Evolutionary conservation across 371 early-diverging fungal genomes (phyloP), one percentile per base, ranked within the genome.

Genomic region (Haplosporangium sp.): DNA sequence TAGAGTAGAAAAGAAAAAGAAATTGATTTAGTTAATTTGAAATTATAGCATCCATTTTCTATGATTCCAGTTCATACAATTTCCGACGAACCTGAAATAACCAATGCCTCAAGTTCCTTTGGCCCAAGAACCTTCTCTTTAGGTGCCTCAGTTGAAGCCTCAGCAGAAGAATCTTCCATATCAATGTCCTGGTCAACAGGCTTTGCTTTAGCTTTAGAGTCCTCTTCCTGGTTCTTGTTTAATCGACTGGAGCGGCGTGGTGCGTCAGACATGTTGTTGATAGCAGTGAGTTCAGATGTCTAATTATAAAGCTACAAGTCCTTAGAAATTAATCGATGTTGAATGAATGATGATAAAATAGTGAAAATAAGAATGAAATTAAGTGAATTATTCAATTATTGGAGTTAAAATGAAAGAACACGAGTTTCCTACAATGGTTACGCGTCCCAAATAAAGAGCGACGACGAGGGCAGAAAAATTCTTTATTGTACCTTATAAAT

Each of bases 191-290:
- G 72, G 82, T 72, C 75, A 47, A 61, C 72, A 19, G 76, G 27
- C 72, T 81, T 81, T 52, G 65, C 58, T 65, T 78, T 75, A 66
- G 52, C 71, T 56, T 79, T 81, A 6, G 67, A 52, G 44, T 74
- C 75, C 4, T 81, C 82, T 39, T 71, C 82, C 66, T 74, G 75
- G 56, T 65, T 71, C 72, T 81, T 81, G 69, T 75, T 81, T 63
- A 81, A 60, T 42, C 82, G 65, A 55, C 72, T 65, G 39, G 82
- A 81, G 59, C 82, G 82, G 65, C 82, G 82, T 61, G 82, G 82
- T 75, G 75, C 75, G 50, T 81, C 75, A 75, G 82, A 70, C 82
- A 81, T 81, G 57, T 61, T 60, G 20, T 9, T 52, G 17, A 45
- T 45, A 45, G 8, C 8, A 10, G 45, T 8, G 15, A 10, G 45